These are phyloP conservation scores for Mortierella sp. DNA, from an alignment of 371 early-diverging fungal species.

Conservation along the genomic window DNA sequence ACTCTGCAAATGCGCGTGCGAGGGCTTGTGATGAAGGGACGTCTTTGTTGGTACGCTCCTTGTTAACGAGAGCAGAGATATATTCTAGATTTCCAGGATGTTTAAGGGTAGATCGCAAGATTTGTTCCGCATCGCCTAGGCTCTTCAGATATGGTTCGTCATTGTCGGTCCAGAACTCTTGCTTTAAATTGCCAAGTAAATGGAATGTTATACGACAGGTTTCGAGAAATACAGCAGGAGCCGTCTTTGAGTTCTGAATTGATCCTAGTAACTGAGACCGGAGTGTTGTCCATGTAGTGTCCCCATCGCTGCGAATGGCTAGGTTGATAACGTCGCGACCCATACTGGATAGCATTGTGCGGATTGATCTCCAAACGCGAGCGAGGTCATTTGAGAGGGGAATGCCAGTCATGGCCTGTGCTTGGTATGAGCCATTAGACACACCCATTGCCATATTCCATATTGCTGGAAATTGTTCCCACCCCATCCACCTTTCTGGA, in stretches of 20 bases:
- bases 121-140: conserved; percentile 10
- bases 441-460: conserved; percentile 19
- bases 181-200: conserved; percentile 27
- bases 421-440: conserved; percentile 4
- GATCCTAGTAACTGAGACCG: conserved; percentile 8
- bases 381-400: conserved; percentile 22
- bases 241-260: conserved; percentile 15
- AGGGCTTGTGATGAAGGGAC: conserved; percentile 8
- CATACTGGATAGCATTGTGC: conserved; percentile 33
- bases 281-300: conserved; percentile 22
- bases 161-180: conserved; percentile 33
- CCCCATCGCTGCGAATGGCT: conserved; percentile 5
- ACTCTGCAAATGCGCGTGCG: conserved; percentile 19
- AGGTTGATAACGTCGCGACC: conserved; percentile 16
- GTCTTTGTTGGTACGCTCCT: conserved; percentile 12
- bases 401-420: conserved; percentile 4
- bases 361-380: conserved; percentile 25
- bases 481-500: conserved; percentile 37
- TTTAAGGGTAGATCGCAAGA: conserved; percentile 16
- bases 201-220: conserved; percentile 21
- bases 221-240: conserved; percentile 24
- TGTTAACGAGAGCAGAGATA: conserved; percentile 5
- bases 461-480: conserved; percentile 39
- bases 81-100: conserved; percentile 22
- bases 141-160: background rate